These are phyloP conservation scores for Suillus variegatus DNA, from an alignment of 768 basidiomycete genomes.

Conservation along the genomic window DNA sequence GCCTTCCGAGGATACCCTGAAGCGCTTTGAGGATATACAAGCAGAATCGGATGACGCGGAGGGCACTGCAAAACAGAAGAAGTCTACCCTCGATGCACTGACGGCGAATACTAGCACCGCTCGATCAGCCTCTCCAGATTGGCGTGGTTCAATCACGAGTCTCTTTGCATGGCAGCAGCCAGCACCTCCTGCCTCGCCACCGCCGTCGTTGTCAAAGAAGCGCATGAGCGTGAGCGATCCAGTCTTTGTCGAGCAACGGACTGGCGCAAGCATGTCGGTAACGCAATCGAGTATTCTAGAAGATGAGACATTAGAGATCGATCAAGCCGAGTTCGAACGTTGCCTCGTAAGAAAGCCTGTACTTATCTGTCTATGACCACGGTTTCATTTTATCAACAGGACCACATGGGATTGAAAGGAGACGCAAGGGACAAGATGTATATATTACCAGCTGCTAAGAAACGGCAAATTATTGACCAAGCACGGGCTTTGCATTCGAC, in stretches of 20 bases:
- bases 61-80: conserved; percentile 61
- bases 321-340: conserved; percentile 56
- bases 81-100: conserved; percentile 31
- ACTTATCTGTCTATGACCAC: not conserved
- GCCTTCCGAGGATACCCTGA: conserved; percentile 54
- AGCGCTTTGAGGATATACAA: conserved; percentile 44
- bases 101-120: conserved; percentile 18
- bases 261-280: conserved; percentile 27
- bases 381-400: conserved; percentile 42
- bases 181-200: conserved; percentile 40
- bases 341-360: conserved; percentile 58
- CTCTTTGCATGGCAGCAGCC: conserved; percentile 65
- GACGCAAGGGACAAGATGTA: conserved; percentile 65
- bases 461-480: conserved; percentile 66
- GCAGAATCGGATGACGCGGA: conserved; percentile 47
- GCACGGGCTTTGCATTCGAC: conserved; percentile 43
- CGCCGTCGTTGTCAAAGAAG: conserved; percentile 35
- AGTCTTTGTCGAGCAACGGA: conserved; percentile 51
- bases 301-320: conserved; percentile 33
- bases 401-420: conserved; percentile 74
- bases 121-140: conserved; percentile 42
- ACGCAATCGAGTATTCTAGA: conserved; percentile 23
- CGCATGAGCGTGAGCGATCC: conserved; percentile 77
- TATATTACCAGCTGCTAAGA: conserved; percentile 59
- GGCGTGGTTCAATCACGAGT: conserved; percentile 59